These are phyloP conservation scores for Mychonastes homosphaera DNA, from an alignment of 139 green algal genomes.

Conservation along the genomic window DNA sequence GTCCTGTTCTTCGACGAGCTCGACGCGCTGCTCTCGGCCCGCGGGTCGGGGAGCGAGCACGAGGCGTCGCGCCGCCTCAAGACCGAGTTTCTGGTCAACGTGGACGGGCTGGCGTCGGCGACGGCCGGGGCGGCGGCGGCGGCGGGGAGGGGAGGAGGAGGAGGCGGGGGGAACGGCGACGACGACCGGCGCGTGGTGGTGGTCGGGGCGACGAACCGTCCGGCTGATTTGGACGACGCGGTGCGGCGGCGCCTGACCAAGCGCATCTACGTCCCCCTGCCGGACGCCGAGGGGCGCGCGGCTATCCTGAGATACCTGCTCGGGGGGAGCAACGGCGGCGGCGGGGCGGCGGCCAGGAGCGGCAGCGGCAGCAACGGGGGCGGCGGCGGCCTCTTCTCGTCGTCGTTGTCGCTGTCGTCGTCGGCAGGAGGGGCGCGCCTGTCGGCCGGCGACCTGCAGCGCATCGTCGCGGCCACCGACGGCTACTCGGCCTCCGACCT, in stretches of 20 bases:
- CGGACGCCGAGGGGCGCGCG: conserved; percentile 29
- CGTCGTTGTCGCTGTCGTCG: conserved; percentile 10
- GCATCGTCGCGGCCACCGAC: conserved; percentile 27
- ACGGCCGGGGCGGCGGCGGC: neutral
- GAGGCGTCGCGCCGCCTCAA: conserved; percentile 90
- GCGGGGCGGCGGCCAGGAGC: neutral
- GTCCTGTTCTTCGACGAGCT: conserved; percentile 89
- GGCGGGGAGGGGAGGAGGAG: conserved; percentile 47
- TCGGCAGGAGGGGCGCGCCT: conserved; percentile 23
- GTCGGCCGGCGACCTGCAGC: conserved; percentile 18
- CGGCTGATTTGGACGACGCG: conserved; percentile 54
- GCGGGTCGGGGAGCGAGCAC: conserved; percentile 60
- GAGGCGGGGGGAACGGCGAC: conserved; percentile 4
- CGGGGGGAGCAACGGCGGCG: neutral
- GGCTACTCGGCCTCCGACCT: conserved; percentile 69
- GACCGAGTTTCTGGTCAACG: conserved; percentile 95
- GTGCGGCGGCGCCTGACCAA: conserved; percentile 52
- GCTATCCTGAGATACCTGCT: conserved; percentile 50
- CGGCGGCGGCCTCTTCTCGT: neutral
- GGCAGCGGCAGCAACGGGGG: neutral
- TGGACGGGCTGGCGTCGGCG: conserved; percentile 23
- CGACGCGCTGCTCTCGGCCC: conserved; percentile 49
- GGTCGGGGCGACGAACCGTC: conserved; percentile 44
- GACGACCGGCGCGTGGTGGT: conserved; percentile 30
- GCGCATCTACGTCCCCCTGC: conserved; percentile 62